These are phyloP conservation scores for Cryptococcus wingfieldii DNA, from an alignment of 1,284 basidiomycete genomes.

Conservation along the genomic window DNA sequence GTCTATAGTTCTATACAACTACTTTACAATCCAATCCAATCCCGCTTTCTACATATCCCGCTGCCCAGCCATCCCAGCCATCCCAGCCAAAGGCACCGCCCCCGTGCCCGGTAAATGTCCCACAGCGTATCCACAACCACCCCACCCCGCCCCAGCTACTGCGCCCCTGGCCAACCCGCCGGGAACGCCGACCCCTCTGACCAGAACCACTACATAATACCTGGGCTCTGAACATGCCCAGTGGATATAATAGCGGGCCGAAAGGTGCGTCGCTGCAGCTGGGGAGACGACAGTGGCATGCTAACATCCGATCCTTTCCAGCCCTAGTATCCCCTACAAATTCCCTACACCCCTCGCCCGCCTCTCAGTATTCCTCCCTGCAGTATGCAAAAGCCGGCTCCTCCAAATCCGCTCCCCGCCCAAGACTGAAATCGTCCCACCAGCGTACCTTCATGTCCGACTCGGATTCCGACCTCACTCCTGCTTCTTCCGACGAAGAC, in stretches of 20 bases:
- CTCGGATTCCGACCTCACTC: constrained; percentile 12
- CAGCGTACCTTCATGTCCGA: not conserved
- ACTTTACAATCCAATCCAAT: too few species aligned
- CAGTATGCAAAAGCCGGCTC: constrained; percentile 3
- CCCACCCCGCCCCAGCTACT: too few species aligned
- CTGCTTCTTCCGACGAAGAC: constrained; percentile 11
- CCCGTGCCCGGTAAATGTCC: too few species aligned
- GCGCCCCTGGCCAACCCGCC: too few species aligned
- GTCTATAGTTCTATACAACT: too few species aligned
- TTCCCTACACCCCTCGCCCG: not conserved
- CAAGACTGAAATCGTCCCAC: not conserved
- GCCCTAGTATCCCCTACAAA: constrained; percentile 5
- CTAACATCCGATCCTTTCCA: not conserved
- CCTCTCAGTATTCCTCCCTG: constrained; percentile 4
- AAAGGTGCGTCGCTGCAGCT: constrained; percentile 5
- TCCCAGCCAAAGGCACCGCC: too few species aligned
- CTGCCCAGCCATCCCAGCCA: too few species aligned
- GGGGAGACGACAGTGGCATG: not conserved
- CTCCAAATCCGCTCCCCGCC: constrained; percentile 4
- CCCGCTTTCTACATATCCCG: too few species aligned
- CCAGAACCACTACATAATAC: constrained; percentile 13
- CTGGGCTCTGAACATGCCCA: constrained; percentile 2
- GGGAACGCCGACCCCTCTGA: not conserved
- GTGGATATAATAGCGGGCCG: constrained; percentile 1
- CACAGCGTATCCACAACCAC: too few species aligned